Conservation (phyloP, 2,329 filamentous ascomycete genomes). For the Rutstroemia sp. region DNA sequence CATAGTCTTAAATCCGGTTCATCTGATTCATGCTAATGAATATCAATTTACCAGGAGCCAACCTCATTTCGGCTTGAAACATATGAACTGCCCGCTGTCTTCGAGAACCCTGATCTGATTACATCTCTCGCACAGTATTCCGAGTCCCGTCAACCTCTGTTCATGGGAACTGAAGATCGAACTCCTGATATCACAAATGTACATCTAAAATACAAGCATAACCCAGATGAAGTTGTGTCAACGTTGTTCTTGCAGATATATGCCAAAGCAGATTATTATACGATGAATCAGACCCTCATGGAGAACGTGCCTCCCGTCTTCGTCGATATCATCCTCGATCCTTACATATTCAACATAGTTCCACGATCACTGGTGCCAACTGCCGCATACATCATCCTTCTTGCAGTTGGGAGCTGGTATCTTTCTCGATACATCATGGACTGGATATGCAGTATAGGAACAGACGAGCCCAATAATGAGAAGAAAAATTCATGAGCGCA, state of each 20-base stretch:
- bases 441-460: slow-evolving; percentile 17
- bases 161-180: slow-evolving; percentile 12
- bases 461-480: not conserved
- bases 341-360: slow-evolving; percentile 71
- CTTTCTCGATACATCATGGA: slow-evolving; percentile 22
- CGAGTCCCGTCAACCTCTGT: slow-evolving; percentile 37
- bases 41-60: slow-evolving; percentile 60
- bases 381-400: slow-evolving; percentile 55
- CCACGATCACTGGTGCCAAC: slow-evolving; percentile 72
- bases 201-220: slow-evolving; percentile 5
- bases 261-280: slow-evolving; percentile 80
- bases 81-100: slow-evolving; percentile 53
- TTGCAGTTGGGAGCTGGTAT: slow-evolving; percentile 40
- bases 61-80: slow-evolving; percentile 68
- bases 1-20: not conserved
- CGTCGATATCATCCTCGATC: slow-evolving; percentile 80
- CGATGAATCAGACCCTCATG: slow-evolving; percentile 70
- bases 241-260: slow-evolving; percentile 53
- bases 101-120: slow-evolving; percentile 54
- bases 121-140: slow-evolving; percentile 59
- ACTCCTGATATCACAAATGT: slow-evolving; percentile 10
- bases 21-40: slow-evolving; percentile 4
- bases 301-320: slow-evolving; percentile 61
- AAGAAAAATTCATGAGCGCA: slow-evolving; percentile 17
- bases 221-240: slow-evolving; percentile 17